A percentile compares a stretch with the other conserved stretches of the same genome.
These are phyloP conservation scores for Borealophlyctis nickersoniae DNA, from an alignment of 192 early-diverging fungal genomes.

Conservation along the genomic window DNA sequence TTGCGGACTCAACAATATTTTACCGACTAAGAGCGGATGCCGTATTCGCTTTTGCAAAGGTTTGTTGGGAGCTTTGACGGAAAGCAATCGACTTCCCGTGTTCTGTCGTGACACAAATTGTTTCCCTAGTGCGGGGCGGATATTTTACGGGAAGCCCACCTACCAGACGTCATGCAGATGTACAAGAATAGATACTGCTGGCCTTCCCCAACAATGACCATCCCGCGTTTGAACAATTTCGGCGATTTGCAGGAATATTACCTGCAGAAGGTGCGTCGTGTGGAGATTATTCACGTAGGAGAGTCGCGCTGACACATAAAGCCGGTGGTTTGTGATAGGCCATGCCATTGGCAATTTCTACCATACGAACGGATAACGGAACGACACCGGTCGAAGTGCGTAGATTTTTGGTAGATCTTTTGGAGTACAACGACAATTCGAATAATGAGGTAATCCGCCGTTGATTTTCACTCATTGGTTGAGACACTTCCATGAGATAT, in stretches of 20 bases:
- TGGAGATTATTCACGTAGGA: conserved; percentile 14
- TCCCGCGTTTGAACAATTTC: no score
- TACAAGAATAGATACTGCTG: conserved; percentile 74
- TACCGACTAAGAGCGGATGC: conserved; percentile 86
- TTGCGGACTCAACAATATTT: conserved; percentile 75
- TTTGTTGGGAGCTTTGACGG: conserved; percentile 8
- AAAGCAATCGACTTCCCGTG: background rate
- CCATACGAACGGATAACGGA: background rate
- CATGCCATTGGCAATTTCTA: background rate
- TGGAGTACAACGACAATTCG: conserved; percentile 91
- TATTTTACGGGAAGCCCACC: conserved; percentile 60
- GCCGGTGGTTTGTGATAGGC: background rate
- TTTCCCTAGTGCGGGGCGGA: conserved; percentile 52
- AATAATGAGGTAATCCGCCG: conserved; percentile 69
- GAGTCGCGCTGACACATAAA: no score
- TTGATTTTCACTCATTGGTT: no score
- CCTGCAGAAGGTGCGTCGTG: conserved; percentile 75
- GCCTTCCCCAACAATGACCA: no score
- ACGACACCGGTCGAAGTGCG: conserved; percentile 30
- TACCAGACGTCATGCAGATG: conserved; percentile 69
- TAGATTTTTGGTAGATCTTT: conserved; percentile 68
- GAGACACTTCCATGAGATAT: no score
- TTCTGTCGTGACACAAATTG: background rate
- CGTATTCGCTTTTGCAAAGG: conserved; percentile 63
- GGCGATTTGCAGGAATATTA: conserved; percentile 88